A percentile compares a stretch with the other conserved stretches of the same genome.
These are phyloP conservation scores for Schwanniomyces vanrijiae DNA, from an alignment of 805 yeast genomes.

Conservation along the genomic window DNA sequence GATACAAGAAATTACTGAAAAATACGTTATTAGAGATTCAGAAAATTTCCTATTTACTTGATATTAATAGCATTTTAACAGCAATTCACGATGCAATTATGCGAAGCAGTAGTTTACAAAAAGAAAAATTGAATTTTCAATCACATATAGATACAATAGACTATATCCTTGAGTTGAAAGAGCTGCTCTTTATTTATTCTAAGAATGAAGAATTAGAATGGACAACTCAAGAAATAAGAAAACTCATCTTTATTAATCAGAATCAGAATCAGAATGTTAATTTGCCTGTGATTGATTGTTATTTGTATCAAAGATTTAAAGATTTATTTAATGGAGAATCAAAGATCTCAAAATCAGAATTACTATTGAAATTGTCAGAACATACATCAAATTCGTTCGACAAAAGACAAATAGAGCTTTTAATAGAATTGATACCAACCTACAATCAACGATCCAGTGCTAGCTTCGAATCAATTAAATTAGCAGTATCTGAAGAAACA, in stretches of 20 bases:
- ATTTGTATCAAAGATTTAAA: neutral
- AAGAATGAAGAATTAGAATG: neutral
- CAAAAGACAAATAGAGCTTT: neutral
- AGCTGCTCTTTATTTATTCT: neutral
- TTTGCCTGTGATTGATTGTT: neutral
- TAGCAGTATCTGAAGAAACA: too few species aligned
- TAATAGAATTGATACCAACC: neutral
- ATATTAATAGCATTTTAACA: conserved; percentile 1
- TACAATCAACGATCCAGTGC: neutral
- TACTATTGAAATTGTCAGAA: neutral
- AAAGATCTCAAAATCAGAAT: neutral
- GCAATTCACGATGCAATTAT: conserved; percentile 4
- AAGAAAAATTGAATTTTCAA: neutral
- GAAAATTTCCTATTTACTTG: conserved; percentile 1
- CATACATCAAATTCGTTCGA: neutral
- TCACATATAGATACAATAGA: neutral
- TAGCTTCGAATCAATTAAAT: too few species aligned
- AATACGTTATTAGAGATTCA: neutral
- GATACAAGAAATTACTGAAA: conserved; percentile 1
- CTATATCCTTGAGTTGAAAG: neutral
- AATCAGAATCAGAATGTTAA: neutral
- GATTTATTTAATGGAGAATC: neutral
- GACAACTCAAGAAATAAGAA: neutral
- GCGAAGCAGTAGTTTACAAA: neutral
- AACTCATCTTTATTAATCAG: neutral